phyloP scores from a whole-genome alignment of 352 stramenopile species.

The Peronospora belbahrii region DNA sequence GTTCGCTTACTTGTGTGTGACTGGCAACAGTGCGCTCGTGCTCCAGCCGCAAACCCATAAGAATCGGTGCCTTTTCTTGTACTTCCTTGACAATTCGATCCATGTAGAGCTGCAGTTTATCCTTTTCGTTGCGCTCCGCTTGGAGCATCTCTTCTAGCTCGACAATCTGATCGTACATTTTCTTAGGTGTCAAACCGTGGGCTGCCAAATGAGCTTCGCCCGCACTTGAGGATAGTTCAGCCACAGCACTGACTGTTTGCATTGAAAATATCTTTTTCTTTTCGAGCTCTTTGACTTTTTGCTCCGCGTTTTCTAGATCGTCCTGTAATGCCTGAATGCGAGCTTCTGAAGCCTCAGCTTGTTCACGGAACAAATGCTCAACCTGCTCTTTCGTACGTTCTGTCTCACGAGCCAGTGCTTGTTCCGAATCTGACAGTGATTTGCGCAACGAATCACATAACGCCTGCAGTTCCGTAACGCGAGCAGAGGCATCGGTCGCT shows the following conservation, averaged over 20 bases:
- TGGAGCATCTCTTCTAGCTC: constrained; percentile 81
- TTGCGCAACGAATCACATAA: constrained; percentile 49
- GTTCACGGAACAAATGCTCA: constrained; percentile 67
- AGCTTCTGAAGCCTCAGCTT: constrained; percentile 44
- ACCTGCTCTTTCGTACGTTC: constrained; percentile 63
- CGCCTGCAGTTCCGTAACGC: constrained; percentile 48
- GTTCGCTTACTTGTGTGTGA: constrained; percentile 68
- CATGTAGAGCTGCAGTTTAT: constrained; percentile 87
- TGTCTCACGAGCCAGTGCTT: constrained; percentile 51
- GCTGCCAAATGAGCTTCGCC: constrained; percentile 57
- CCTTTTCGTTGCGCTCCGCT: constrained; percentile 71
- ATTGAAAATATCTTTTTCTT: constrained; percentile 54
- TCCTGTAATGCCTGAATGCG: constrained; percentile 49
- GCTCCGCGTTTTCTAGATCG: constrained; percentile 45
- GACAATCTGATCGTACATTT: constrained; percentile 87
- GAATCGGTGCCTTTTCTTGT: constrained; percentile 85
- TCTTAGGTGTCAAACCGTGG: constrained; percentile 72
- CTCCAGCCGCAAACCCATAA: constrained; percentile 86
- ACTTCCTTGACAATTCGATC: constrained; percentile 90
- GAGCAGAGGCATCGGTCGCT: constrained; percentile 38
- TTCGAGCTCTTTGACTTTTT: constrained; percentile 48
- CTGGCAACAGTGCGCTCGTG: constrained; percentile 84
- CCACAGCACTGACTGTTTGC: constrained; percentile 43
- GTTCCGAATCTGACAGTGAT: constrained; percentile 50
- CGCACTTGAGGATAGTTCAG: constrained; percentile 50